Percentiles rank a stretch among this genome's conserved stretches.
Evolutionary conservation across 2,329 filamentous ascomycete genomes (phyloP).

Genomic region (Colletotrichum shisoi): DNA sequence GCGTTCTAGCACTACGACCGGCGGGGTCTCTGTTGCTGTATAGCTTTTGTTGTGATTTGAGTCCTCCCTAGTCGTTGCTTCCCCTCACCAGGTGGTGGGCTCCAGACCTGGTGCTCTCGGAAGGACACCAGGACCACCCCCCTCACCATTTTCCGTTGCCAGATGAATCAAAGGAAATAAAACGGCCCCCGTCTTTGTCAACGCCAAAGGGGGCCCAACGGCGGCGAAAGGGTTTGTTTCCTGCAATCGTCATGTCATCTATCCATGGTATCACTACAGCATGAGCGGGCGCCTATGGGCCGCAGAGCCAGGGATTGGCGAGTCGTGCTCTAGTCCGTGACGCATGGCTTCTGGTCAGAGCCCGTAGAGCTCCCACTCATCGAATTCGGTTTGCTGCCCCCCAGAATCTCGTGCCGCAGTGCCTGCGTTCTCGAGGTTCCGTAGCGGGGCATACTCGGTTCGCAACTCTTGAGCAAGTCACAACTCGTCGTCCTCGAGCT

Average conservation of each 20-base stretch:
- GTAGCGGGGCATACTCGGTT: constrained; percentile 63
- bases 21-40: constrained; percentile 18
- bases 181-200: constrained; percentile 27
- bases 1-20: constrained; percentile 34
- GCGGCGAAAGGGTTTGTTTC: constrained; percentile 37
- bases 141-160: constrained; percentile 35
- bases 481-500: constrained; percentile 88
- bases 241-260: constrained; percentile 40
- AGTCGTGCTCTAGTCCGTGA: constrained; percentile 37
- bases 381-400: constrained; percentile 52
- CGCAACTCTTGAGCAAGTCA: constrained; percentile 80
- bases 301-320: constrained; percentile 38
- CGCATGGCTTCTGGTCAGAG: constrained; percentile 52
- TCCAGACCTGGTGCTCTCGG: constrained; percentile 9
- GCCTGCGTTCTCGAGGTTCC: constrained; percentile 45
- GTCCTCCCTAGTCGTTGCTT: constrained; percentile 17
- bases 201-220: constrained; percentile 26
- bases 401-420: constrained; percentile 41
- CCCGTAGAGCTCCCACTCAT: constrained; percentile 74
- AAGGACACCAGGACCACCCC: constrained; percentile 10
- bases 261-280: constrained; percentile 40
- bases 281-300: constrained; percentile 35
- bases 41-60: constrained; percentile 35
- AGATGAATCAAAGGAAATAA: constrained; percentile 38
- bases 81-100: constrained; percentile 23